A percentile compares a stretch with the other conserved stretches of the same genome.
phyloP scores from a whole-genome alignment of 2,329 filamentous ascomycete species.

The Hymenoscyphus scutula region DNA sequence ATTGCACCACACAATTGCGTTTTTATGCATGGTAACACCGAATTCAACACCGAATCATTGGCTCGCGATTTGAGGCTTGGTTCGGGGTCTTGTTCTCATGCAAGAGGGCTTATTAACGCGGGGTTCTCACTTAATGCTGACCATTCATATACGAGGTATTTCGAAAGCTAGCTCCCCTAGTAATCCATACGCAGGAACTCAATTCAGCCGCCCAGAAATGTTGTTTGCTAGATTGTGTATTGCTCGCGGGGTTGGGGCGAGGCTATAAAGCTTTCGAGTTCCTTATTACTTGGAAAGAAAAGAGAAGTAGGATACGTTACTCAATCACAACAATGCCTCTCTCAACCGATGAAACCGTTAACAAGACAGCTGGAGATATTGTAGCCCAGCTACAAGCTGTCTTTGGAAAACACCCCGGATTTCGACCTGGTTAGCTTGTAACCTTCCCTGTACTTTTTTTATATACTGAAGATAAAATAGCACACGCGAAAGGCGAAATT shows the following conservation, averaged over 20 bases:
- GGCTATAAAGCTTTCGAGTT: neutral
- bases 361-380: constrained; percentile 39
- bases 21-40: neutral
- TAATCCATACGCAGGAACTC: neutral
- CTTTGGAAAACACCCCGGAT: constrained; percentile 42
- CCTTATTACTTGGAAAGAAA: neutral
- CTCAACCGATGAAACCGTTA: constrained; percentile 40
- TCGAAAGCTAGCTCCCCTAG: neutral
- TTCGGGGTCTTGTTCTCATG: neutral
- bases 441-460: neutral
- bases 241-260: neutral
- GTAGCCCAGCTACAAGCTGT: constrained; percentile 40
- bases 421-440: constrained; percentile 38
- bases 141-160: neutral
- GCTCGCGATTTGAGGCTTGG: neutral
- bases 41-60: neutral
- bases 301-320: neutral
- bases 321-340: constrained; percentile 42
- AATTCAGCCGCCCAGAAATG: neutral
- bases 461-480: constrained; percentile 34
- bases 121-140: neutral
- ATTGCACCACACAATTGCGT: neutral
- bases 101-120: neutral
- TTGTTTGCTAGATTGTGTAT: neutral
- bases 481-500: constrained; percentile 54